Conservation (phyloP, 306 rosid genomes). For the Chamaecrista fasciculata region DNA sequence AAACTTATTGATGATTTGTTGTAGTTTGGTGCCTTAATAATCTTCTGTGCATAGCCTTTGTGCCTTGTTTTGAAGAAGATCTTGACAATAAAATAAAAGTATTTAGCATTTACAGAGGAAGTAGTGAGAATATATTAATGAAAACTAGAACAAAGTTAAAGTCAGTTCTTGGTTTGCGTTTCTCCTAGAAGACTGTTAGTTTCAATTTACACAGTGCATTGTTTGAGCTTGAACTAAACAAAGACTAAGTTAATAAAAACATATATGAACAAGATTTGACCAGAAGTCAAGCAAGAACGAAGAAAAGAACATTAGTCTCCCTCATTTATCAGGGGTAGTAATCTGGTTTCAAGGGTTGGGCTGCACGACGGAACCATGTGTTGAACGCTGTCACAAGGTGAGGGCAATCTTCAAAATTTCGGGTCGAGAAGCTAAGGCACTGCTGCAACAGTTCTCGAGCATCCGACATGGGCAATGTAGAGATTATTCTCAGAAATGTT, state of each 20-base stretch:
- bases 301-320: neutral
- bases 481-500: constrained; percentile 75
- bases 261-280: constrained; percentile 39
- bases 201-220: constrained; percentile 29
- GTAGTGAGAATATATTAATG: too few relatives aligned
- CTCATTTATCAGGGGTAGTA: constrained; percentile 26
- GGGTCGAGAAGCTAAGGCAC: constrained; percentile 81
- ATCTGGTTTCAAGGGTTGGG: constrained; percentile 43
- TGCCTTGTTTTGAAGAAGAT: too few relatives aligned
- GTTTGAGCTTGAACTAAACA: constrained; percentile 19
- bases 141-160: constrained; percentile 12
- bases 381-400: constrained; percentile 84
- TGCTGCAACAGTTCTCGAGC: constrained; percentile 78
- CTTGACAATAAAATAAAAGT: too few relatives aligned
- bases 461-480: constrained; percentile 90
- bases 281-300: neutral
- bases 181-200: neutral
- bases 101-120: too few relatives aligned
- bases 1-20: too few relatives aligned
- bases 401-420: constrained; percentile 84
- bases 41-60: too few relatives aligned
- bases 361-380: constrained; percentile 93
- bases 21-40: too few relatives aligned
- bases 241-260: constrained; percentile 12
- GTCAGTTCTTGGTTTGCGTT: neutral